Evolutionary conservation across 2,329 filamentous ascomycete species (phyloP).

Genomic region (Diaporthe citriasiana): DNA sequence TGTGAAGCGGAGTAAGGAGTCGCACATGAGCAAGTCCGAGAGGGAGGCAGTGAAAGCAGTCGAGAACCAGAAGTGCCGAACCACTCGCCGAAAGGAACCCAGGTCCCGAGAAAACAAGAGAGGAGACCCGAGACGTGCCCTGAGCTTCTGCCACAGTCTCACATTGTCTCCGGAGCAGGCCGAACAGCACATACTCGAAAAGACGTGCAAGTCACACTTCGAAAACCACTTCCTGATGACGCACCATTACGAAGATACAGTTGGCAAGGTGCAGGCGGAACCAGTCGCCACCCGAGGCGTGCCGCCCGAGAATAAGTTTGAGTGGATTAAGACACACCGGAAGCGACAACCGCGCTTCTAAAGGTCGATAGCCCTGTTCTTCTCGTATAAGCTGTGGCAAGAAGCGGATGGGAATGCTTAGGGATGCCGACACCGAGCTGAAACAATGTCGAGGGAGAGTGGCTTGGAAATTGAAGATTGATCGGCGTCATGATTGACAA

Average conservation of each 20-base stretch:
- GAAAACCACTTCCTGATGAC: slow-evolving; percentile 6
- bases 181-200: background rate
- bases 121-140: background rate
- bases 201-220: background rate
- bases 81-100: background rate
- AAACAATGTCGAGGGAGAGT: background rate
- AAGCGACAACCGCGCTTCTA: background rate
- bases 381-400: background rate
- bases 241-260: background rate
- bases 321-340: slow-evolving; percentile 12
- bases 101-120: background rate
- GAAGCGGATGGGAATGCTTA: background rate
- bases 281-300: slow-evolving; percentile 11
- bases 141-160: background rate
- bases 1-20: slow-evolving; percentile 20
- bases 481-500: background rate
- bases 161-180: background rate
- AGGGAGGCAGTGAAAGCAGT: slow-evolving; percentile 10
- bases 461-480: background rate
- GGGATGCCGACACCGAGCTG: background rate
- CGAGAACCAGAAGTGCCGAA: background rate
- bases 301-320: background rate
- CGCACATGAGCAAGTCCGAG: slow-evolving; percentile 8
- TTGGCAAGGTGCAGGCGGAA: background rate
- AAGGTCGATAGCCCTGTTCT: background rate